Evolutionary conservation across 2,329 filamentous ascomycete genomes (phyloP).

Genomic region (Monilinia fructigena): DNA sequence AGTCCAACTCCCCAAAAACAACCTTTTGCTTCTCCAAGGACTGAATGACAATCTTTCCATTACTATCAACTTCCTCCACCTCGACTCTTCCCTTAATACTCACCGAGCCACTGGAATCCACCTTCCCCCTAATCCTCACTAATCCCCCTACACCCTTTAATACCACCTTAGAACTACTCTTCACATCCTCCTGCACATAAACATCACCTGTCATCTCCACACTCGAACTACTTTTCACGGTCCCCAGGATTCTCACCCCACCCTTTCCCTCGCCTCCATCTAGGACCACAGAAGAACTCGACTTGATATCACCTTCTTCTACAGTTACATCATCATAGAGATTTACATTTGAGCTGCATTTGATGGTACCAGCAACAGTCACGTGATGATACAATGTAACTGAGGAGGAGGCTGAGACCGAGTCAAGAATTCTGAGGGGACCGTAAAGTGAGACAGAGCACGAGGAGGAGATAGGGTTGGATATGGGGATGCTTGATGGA

Average conservation of each 20-base stretch:
- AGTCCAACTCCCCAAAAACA: conserved; percentile 26
- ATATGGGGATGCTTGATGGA: conserved; percentile 22
- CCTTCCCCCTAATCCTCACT: conserved; percentile 28
- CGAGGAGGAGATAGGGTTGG: conserved; percentile 26
- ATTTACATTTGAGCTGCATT: conserved; percentile 23
- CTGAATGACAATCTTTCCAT: conserved; percentile 26
- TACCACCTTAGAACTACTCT: conserved; percentile 27
- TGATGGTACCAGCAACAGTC: conserved; percentile 22
- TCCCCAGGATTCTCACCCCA: conserved; percentile 14
- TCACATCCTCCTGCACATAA: conserved; percentile 26
- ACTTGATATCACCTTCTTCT: conserved; percentile 27
- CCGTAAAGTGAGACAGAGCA: conserved; percentile 26
- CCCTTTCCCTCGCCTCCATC: conserved; percentile 25
- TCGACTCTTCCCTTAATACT: conserved; percentile 10
- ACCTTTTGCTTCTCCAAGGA: conserved; percentile 16
- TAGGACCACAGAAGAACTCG: conserved; percentile 21
- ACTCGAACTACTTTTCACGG: conserved; percentile 25
- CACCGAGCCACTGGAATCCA: conserved; percentile 15
- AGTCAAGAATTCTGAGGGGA: conserved; percentile 30
- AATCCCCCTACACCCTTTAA: conserved; percentile 14
- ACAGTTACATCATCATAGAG: conserved; percentile 30
- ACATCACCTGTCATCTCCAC: conserved; percentile 24
- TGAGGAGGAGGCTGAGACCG: conserved; percentile 25
- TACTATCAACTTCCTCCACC: conserved; percentile 26
- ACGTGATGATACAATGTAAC: conserved; percentile 22